Percentiles rank a stretch among this genome's conserved stretches.
Conservation (phyloP, 257 asterid genomes). For the Solanum virginianum region DNA sequence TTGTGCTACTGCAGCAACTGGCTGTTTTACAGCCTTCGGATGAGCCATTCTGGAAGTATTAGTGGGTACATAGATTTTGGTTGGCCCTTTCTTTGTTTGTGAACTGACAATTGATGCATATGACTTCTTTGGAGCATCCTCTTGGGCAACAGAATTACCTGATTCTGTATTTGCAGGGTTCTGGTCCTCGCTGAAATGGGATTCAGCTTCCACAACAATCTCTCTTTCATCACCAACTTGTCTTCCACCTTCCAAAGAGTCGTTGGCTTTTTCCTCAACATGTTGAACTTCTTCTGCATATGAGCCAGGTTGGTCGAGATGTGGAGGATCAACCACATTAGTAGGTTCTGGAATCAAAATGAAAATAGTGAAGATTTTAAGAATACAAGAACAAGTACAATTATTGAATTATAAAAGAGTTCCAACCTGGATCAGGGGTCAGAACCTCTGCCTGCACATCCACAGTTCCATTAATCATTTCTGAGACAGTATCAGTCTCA, state of each 20-base stretch:
- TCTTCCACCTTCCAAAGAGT: conserved; percentile 34
- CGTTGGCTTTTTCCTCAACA: conserved; percentile 26
- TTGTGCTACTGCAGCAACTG: conserved; percentile 19
- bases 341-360: conserved; percentile 43
- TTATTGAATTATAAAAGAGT: background rate
- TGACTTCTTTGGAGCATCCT: conserved; percentile 69
- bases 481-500: conserved; percentile 24
- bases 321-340: conserved; percentile 35
- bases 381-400: background rate
- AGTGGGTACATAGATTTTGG: conserved; percentile 46
- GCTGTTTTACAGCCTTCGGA: conserved; percentile 30
- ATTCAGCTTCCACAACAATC: conserved; percentile 26
- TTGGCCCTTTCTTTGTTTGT: conserved; percentile 41
- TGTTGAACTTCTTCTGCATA: conserved; percentile 29
- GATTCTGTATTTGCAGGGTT: conserved; percentile 17
- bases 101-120: conserved; percentile 85
- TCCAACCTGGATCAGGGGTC: conserved; percentile 51
- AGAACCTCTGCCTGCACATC: conserved; percentile 19
- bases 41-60: conserved; percentile 15
- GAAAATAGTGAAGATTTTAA: conserved; percentile 2
- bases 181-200: conserved; percentile 31
- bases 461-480: conserved; percentile 19
- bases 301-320: conserved; percentile 23
- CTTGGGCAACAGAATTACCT: conserved; percentile 31
- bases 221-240: conserved; percentile 29